Evolutionary conservation across 2,329 filamentous ascomycete genomes (phyloP).

Genomic region (Trichoderma oligosporum): DNA sequence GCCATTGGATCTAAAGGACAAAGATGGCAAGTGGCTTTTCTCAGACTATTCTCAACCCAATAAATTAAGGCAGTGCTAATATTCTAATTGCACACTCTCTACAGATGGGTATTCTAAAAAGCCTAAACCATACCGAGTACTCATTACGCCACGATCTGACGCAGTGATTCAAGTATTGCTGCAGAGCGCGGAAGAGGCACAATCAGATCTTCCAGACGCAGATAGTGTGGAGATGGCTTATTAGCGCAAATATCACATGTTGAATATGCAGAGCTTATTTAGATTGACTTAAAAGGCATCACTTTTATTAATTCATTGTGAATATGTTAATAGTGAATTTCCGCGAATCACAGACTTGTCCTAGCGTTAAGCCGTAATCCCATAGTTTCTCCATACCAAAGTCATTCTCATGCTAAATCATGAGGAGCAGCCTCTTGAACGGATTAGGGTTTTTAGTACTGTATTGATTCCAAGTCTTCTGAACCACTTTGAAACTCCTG

Average conservation of each 20-base stretch:
- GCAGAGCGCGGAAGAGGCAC: not conserved
- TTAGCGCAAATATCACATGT: too few species aligned
- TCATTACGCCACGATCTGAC: constrained; percentile 2
- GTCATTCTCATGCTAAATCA: not conserved
- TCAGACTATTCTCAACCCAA: not conserved
- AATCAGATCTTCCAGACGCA: constrained; percentile 33
- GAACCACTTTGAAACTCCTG: not conserved
- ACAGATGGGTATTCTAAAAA: not conserved
- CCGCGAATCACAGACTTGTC: not conserved
- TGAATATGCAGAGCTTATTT: too few species aligned
- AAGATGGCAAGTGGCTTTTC: not conserved
- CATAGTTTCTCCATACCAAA: not conserved
- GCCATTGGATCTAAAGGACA: not conserved
- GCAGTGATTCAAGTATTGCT: not conserved
- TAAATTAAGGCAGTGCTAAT: not conserved
- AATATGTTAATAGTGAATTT: not conserved
- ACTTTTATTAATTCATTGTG: too few species aligned
- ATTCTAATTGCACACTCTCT: not conserved
- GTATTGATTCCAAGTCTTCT: not conserved
- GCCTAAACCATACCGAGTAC: not conserved
- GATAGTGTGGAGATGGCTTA: constrained; percentile 45
- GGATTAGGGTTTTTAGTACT: constrained; percentile 5
- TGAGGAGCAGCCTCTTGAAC: constrained; percentile 1
- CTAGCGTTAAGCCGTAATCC: not conserved
- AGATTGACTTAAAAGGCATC: too few species aligned